Conservation (phyloP, 306 rosid genomes). For the Lathyrus tuberosus region DNA sequence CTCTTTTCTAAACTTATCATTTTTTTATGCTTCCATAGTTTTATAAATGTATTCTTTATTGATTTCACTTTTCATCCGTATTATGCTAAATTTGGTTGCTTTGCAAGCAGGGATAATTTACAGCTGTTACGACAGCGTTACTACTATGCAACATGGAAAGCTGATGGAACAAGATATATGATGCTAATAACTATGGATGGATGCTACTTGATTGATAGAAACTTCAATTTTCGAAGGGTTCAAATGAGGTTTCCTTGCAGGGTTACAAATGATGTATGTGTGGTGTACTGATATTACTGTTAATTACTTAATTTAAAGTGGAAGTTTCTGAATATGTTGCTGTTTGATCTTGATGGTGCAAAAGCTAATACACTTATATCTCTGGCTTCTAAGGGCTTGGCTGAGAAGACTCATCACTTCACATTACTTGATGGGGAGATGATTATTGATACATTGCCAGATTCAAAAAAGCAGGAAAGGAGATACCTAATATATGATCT, state of each 20-base stretch:
- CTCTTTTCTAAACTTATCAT: slow-evolving; percentile 12
- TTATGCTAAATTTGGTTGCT: slow-evolving; percentile 32
- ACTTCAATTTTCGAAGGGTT: slow-evolving; percentile 84
- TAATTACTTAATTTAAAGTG: neutral
- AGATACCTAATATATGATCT: slow-evolving; percentile 95
- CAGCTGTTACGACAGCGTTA: slow-evolving; percentile 90
- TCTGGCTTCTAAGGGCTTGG: slow-evolving; percentile 56
- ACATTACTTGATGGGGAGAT: slow-evolving; percentile 96
- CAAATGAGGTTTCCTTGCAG: slow-evolving; percentile 98
- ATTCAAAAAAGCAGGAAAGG: slow-evolving; percentile 84
- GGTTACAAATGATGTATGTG: slow-evolving; percentile 66
- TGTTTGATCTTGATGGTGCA: slow-evolving; percentile 41
- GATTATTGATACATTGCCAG: slow-evolving; percentile 89
- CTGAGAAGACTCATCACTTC: slow-evolving; percentile 79
- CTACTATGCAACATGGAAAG: slow-evolving; percentile 99
- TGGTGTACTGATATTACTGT: slow-evolving; percentile 17
- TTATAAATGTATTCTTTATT: slow-evolving; percentile 15
- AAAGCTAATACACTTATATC: slow-evolving; percentile 42
- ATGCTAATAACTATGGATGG: slow-evolving; percentile 92
- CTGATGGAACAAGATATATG: slow-evolving; percentile 98
- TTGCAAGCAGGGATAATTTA: slow-evolving; percentile 75
- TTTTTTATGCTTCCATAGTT: slow-evolving; percentile 8
- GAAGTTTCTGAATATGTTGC: slow-evolving; percentile 29
- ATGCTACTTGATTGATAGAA: slow-evolving; percentile 88
- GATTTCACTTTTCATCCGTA: slow-evolving; percentile 33